Percentiles rank a stretch among this genome's conserved stretches.
phyloP scores from a whole-genome alignment of 768 basidiomycete species.

The Candolleomyces eurysporus region DNA sequence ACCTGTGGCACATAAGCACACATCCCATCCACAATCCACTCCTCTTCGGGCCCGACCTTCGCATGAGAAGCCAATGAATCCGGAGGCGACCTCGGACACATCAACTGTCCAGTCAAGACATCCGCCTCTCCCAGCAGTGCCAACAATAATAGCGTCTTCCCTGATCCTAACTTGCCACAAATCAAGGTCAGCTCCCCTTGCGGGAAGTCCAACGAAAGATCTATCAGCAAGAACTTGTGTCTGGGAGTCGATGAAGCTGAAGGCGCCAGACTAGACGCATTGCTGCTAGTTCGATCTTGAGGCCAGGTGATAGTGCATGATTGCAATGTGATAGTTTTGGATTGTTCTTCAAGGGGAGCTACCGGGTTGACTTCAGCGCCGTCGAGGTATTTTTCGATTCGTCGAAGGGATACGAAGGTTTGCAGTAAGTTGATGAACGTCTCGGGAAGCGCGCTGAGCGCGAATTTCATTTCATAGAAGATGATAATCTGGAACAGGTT shows the following conservation, averaged over 20 bases:
- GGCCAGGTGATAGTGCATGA: slow-evolving; percentile 92
- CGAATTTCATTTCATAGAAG: slow-evolving; percentile 86
- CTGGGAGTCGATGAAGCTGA: slow-evolving; percentile 71
- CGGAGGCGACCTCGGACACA: slow-evolving; percentile 84
- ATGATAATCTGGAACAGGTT: slow-evolving; percentile 27
- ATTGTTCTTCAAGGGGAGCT: slow-evolving; percentile 53
- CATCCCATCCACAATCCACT: slow-evolving; percentile 77
- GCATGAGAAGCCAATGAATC: slow-evolving; percentile 67
- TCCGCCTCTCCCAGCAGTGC: slow-evolving; percentile 89
- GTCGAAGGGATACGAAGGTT: slow-evolving; percentile 79
- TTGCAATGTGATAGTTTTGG: slow-evolving; percentile 65
- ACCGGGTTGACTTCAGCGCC: slow-evolving; percentile 69
- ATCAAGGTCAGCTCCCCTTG: slow-evolving; percentile 75
- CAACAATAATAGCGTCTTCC: slow-evolving; percentile 80
- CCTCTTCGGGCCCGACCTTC: slow-evolving; percentile 40
- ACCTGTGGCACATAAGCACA: slow-evolving; percentile 83
- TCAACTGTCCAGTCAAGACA: slow-evolving; percentile 74
- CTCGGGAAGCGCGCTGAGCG: slow-evolving; percentile 84
- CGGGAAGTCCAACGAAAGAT: slow-evolving; percentile 77
- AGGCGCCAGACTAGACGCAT: slow-evolving; percentile 40
- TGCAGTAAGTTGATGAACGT: slow-evolving; percentile 90
- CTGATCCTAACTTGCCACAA: slow-evolving; percentile 89
- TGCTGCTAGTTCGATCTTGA: slow-evolving; percentile 57
- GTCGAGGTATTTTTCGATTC: slow-evolving; percentile 87
- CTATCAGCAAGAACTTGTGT: slow-evolving; percentile 74